These are phyloP conservation scores for Xerocomus spinulosus DNA, from an alignment of 768 basidiomycete genomes.

Conservation along the genomic window DNA sequence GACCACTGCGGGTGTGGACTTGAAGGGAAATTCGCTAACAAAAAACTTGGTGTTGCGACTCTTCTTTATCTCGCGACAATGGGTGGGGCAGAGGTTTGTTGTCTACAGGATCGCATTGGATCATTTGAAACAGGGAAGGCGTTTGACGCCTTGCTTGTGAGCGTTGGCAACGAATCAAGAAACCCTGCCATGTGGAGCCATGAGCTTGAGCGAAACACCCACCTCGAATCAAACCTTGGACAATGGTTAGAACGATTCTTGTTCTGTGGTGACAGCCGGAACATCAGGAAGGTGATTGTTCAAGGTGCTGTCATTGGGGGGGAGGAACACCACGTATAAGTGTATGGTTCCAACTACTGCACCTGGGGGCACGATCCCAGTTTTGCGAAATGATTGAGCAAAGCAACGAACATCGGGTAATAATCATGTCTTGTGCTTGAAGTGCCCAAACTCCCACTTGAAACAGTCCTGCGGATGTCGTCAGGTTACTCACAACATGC, in stretches of 20 bases:
- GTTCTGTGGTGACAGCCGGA: constrained; percentile 83
- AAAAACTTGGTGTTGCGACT: constrained; percentile 68
- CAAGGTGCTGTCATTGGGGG: constrained; percentile 80
- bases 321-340: constrained; percentile 30
- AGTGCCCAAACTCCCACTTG: constrained; percentile 69
- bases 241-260: constrained; percentile 75
- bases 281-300: constrained; percentile 79
- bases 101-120: constrained; percentile 62
- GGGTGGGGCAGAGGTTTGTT: constrained; percentile 85
- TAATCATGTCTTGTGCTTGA: constrained; percentile 24
- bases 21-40: constrained; percentile 41
- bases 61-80: constrained; percentile 87
- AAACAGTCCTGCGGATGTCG: constrained; percentile 57
- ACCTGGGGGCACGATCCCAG: neutral
- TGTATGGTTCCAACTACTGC: neutral
- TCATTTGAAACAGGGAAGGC: constrained; percentile 77
- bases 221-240: constrained; percentile 37
- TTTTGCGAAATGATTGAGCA: too few relatives aligned
- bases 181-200: constrained; percentile 55
- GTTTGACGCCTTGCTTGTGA: constrained; percentile 85
- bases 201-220: constrained; percentile 34
- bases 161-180: constrained; percentile 45
- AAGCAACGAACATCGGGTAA: neutral
- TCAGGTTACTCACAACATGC: neutral
- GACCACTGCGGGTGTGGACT: neutral